Conservation (phyloP, 148 eudicot genomes). For the Vaccinium macrocarpon region DNA sequence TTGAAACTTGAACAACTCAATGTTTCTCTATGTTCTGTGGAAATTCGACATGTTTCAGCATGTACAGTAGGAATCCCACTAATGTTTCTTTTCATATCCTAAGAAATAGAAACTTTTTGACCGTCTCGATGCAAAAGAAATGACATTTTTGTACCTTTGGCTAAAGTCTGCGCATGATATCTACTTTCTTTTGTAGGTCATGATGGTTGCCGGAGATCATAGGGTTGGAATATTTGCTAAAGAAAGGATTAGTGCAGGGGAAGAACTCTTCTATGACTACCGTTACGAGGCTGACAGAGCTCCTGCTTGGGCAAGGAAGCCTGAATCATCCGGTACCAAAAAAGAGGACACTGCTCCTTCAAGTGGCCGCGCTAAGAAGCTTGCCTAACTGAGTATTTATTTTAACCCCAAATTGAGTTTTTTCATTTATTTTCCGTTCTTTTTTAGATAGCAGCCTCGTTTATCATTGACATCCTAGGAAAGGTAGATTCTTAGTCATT, state of each 20-base stretch:
- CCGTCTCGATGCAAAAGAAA: background rate
- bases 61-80: background rate
- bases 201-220: conserved; percentile 97
- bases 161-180: background rate
- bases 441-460: conserved; percentile 15
- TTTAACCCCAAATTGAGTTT: conserved; percentile 5
- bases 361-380: conserved; percentile 84
- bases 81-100: background rate
- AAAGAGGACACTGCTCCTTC: conserved; percentile 78
- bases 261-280: conserved; percentile 92
- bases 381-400: conserved; percentile 36
- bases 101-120: no score
- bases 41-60: background rate
- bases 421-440: conserved; percentile 4
- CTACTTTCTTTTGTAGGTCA: conserved; percentile 50
- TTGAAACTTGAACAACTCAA: background rate
- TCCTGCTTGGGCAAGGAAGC: conserved; percentile 96
- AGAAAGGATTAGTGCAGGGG: conserved; percentile 78
- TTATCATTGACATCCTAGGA: conserved; percentile 13
- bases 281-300: conserved; percentile 90
- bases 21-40: background rate
- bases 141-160: background rate
- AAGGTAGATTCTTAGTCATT: conserved; percentile 14
- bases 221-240: conserved; percentile 98
- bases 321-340: conserved; percentile 74